A percentile compares a stretch with the other conserved stretches of the same genome.
Conservation (phyloP, 805 yeast species). For the Saccharomycopsis sp. region DNA sequence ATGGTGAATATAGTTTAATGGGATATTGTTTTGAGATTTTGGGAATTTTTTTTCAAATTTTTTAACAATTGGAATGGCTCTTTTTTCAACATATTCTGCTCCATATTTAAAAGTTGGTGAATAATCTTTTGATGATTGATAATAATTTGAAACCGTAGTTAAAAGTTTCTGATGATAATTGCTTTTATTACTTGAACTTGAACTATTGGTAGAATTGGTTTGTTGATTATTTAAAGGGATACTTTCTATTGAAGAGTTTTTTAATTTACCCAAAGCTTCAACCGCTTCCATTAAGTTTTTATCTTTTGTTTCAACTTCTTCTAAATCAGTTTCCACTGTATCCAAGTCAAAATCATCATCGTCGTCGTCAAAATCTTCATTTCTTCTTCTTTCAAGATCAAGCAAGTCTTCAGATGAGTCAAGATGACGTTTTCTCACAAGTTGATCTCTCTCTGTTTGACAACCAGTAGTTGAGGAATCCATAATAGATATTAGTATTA, state of each 20-base stretch:
- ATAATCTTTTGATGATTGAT: slow-evolving; percentile 17
- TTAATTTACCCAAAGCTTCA: slow-evolving; percentile 16
- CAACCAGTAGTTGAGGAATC: no score
- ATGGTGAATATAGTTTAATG: slow-evolving; percentile 6
- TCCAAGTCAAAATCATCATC: slow-evolving; percentile 2
- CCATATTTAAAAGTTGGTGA: slow-evolving; percentile 18
- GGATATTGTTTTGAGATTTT: slow-evolving; percentile 2
- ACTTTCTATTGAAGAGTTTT: slow-evolving; percentile 7
- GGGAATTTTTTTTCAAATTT: slow-evolving; percentile 12
- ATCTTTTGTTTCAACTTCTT: slow-evolving; percentile 1
- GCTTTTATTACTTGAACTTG: not conserved
- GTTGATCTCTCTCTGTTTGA: no score
- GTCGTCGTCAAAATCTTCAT: not conserved
- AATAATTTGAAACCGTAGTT: slow-evolving; percentile 15
- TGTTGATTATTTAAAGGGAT: not conserved
- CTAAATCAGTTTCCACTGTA: not conserved
- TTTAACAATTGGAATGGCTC: slow-evolving; percentile 16
- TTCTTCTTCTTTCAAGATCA: no score
- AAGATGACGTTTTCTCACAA: slow-evolving; percentile 3
- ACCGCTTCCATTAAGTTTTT: slow-evolving; percentile 14
- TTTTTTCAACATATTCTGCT: slow-evolving; percentile 18
- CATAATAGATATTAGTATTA: no score
- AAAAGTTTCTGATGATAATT: slow-evolving; percentile 14
- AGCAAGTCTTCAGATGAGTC: not conserved
- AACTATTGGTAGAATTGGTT: not conserved